Evolutionary conservation across 106 monocot genomes (phyloP).

Genomic region (Dactylorhiza incarnata): DNA sequence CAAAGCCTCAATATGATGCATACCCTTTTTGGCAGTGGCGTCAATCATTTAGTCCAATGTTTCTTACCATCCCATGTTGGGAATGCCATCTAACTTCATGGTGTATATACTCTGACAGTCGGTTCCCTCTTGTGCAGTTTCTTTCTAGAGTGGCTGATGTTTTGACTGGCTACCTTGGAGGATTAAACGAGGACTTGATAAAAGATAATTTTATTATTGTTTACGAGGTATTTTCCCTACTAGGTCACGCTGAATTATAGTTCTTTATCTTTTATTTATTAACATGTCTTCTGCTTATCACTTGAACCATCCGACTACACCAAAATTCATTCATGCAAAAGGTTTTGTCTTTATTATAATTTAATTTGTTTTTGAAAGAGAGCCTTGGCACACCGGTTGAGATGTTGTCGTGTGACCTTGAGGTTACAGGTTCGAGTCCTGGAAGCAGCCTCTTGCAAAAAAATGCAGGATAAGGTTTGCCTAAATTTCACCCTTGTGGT

Average conservation of each 20-base stretch:
- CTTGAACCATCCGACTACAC: background rate
- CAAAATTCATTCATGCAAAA: background rate
- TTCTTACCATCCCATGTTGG: too few relatives aligned
- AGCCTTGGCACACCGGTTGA: too few relatives aligned
- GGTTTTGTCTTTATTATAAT: background rate
- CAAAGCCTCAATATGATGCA: background rate
- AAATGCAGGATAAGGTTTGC: too few relatives aligned
- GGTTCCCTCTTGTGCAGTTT: slow-evolving; percentile 47
- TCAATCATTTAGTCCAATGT: too few relatives aligned
- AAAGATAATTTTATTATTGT: slow-evolving; percentile 96
- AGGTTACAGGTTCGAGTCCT: too few relatives aligned
- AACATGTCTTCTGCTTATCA: background rate
- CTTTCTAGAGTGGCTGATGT: slow-evolving; percentile 90
- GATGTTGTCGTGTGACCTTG: too few relatives aligned
- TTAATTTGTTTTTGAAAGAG: background rate
- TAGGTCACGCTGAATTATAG: background rate
- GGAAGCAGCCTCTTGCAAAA: too few relatives aligned
- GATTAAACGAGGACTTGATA: slow-evolving; percentile 78
- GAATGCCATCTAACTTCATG: background rate
- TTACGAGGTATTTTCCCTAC: slow-evolving; percentile 53
- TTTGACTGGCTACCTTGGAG: slow-evolving; percentile 77
- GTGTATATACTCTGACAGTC: background rate
- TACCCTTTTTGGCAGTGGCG: background rate
- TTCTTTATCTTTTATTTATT: background rate
- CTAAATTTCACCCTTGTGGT: too few relatives aligned